Evolutionary conservation across 1,284 basidiomycete species (phyloP).

Genomic region (Pyrrhoderma noxium): DNA sequence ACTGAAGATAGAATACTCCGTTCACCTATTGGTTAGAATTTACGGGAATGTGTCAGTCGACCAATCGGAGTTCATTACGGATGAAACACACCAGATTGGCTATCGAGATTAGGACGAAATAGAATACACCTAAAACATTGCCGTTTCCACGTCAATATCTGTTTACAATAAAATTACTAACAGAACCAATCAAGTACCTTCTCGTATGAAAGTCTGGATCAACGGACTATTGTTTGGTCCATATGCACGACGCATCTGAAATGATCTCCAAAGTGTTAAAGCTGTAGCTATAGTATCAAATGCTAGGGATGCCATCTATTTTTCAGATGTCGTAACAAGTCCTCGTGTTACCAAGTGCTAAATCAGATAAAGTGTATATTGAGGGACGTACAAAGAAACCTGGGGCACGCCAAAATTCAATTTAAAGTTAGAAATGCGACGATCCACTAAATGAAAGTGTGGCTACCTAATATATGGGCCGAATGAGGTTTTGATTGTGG

Average conservation of each 20-base stretch:
- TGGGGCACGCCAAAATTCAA: slow-evolving; percentile 25
- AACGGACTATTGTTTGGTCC: slow-evolving; percentile 70
- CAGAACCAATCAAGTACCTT: slow-evolving; percentile 40
- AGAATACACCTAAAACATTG: slow-evolving; percentile 54
- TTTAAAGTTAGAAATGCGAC: too few relatives aligned
- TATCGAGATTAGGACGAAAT: slow-evolving; percentile 73
- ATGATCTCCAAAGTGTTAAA: slow-evolving; percentile 70
- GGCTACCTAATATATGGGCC: slow-evolving; percentile 63
- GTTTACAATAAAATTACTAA: too few relatives aligned
- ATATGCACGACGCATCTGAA: slow-evolving; percentile 60
- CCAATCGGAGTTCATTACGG: not conserved
- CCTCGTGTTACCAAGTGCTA: not conserved
- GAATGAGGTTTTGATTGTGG: slow-evolving; percentile 72
- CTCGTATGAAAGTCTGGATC: slow-evolving; percentile 74
- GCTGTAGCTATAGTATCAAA: slow-evolving; percentile 72
- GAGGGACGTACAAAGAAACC: slow-evolving; percentile 59
- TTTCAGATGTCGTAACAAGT: slow-evolving; percentile 14
- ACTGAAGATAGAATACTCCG: slow-evolving; percentile 79
- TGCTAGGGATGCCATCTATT: slow-evolving; percentile 65
- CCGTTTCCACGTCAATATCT: too few relatives aligned
- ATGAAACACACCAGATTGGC: slow-evolving; percentile 50
- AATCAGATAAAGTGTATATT: not conserved
- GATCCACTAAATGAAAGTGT: slow-evolving; percentile 11
- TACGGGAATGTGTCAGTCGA: not conserved
- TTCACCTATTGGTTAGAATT: slow-evolving; percentile 40